Evolutionary conservation across 1,139 yeast species (phyloP).

Genomic region (Saccharomyces hybrid): DNA sequence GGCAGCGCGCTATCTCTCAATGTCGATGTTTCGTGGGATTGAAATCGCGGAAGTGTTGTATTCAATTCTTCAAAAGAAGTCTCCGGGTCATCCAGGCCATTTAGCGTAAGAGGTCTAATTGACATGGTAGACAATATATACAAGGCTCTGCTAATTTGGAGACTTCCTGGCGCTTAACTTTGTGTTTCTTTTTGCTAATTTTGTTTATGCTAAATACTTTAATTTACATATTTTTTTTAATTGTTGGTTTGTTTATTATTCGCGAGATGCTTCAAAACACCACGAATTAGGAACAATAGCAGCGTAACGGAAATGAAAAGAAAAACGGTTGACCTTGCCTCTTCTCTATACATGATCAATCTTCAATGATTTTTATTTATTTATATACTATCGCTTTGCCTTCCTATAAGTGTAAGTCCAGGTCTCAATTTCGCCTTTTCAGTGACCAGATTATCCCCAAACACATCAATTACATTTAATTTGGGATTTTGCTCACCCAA

Average conservation of each 20-base stretch:
- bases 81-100: slow-evolving; percentile 22
- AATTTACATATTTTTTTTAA: too few relatives aligned
- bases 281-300: too few relatives aligned
- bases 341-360: too few relatives aligned
- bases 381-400: slow-evolving; percentile 59
- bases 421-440: slow-evolving; percentile 44
- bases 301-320: too few relatives aligned
- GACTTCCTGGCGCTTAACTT: too few relatives aligned
- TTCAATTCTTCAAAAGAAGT: slow-evolving; percentile 31
- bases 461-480: slow-evolving; percentile 62
- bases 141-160: too few relatives aligned
- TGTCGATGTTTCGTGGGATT: slow-evolving; percentile 2
- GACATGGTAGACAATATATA: slow-evolving; percentile 7
- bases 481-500: slow-evolving; percentile 53
- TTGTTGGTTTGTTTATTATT: too few relatives aligned
- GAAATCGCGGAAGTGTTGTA: slow-evolving; percentile 16
- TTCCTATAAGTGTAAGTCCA: slow-evolving; percentile 62
- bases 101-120: slow-evolving; percentile 17
- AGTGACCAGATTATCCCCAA: slow-evolving; percentile 69
- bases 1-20: slow-evolving; percentile 6
- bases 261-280: too few relatives aligned
- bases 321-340: too few relatives aligned
- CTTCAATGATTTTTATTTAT: too few relatives aligned
- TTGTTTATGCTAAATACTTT: too few relatives aligned
- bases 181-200: too few relatives aligned